Percentiles rank a stretch among this genome's conserved stretches.
phyloP scores from a whole-genome alignment of 139 green algal species.

The Chlorella sp. region DNA sequence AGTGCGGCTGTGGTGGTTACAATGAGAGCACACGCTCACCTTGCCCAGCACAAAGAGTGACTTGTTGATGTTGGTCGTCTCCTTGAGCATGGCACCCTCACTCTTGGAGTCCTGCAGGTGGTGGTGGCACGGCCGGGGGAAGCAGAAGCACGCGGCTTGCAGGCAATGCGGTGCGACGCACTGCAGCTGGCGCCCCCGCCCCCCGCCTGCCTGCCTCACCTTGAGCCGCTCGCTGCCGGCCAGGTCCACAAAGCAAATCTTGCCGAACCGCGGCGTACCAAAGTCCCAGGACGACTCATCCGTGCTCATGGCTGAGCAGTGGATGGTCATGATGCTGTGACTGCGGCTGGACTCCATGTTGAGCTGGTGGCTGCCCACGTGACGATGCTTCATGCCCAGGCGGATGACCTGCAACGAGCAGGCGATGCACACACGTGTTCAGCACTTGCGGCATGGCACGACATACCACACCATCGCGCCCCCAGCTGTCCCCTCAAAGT shows the following conservation, averaged over 20 bases:
- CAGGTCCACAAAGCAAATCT: slow-evolving; percentile 89
- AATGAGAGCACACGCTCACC: no score
- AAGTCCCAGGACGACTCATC: slow-evolving; percentile 33
- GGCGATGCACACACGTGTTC: no score
- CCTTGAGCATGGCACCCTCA: slow-evolving; percentile 64
- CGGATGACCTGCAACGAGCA: slow-evolving; percentile 65
- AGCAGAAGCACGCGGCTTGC: not conserved
- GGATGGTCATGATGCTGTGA: slow-evolving; percentile 85
- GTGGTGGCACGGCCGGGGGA: no score
- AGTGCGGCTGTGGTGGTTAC: no score
- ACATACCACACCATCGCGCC: no score
- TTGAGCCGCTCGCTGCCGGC: slow-evolving; percentile 86
- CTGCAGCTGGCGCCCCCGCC: no score
- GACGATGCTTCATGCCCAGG: slow-evolving; percentile 63
- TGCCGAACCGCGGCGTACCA: slow-evolving; percentile 52
- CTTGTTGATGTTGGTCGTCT: slow-evolving; percentile 92
- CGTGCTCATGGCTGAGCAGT: slow-evolving; percentile 44
- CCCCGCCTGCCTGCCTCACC: no score
- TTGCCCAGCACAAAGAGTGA: slow-evolving; percentile 89
- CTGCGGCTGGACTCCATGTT: slow-evolving; percentile 78
- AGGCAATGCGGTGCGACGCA: not conserved
- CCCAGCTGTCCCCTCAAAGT: no score
- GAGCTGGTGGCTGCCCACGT: slow-evolving; percentile 74
- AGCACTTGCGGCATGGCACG: no score
- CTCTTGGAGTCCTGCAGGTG: slow-evolving; percentile 52